Base-by-base conservation (phyloP, 768 basidiomycete species). In the Kwoniella mangroviensis region DNA sequence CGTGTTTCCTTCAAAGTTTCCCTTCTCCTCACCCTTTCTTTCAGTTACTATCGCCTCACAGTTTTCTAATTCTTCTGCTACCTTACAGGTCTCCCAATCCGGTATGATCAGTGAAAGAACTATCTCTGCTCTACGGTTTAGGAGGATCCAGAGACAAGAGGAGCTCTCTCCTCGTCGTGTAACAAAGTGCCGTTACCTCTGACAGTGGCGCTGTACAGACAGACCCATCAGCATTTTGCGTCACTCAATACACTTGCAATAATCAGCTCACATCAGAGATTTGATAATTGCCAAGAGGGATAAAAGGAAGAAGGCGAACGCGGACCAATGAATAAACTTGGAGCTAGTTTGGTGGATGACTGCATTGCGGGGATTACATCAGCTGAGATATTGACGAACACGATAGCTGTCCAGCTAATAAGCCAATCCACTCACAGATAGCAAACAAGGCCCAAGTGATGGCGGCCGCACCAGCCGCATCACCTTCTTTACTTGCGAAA, bases 391-490 rank as follows among this genome's bases (percentile, higher is more conserved):
- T 34, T 34, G 34, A 34, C 34, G 34, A 34, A 34, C 5, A 34
- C 6, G 9, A 34, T 7, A 7, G 6, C 34, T 34, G 34, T 5
- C 34, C 6, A 34, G 34, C 34, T 34, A 34, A 34, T 34, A 7
- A 57, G 54, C 54, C 10, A 12, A 49, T 49, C 12, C 61, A 88
- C 28, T 87, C 89, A 78, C 92, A 98, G 85, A 98, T 94, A 54
- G 92, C 95, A 85, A 91, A 95, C 40, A 99, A 87, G n/a, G 91
- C 90, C 91, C 92, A 96, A 52, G 90, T 89, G 79, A 98, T 93
- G 71, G 92, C 94, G 74, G 94, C 88, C 24, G 93, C 90, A 2
- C 92, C 97, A 3, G 94, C 92, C 26, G 98, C 87, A 80, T 98
- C 97, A 67, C 96, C 96, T 82, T 95, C 92, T 1, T 88, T 85